phyloP scores from a whole-genome alignment of 768 basidiomycete genomes.

The Serendipita indica region DNA sequence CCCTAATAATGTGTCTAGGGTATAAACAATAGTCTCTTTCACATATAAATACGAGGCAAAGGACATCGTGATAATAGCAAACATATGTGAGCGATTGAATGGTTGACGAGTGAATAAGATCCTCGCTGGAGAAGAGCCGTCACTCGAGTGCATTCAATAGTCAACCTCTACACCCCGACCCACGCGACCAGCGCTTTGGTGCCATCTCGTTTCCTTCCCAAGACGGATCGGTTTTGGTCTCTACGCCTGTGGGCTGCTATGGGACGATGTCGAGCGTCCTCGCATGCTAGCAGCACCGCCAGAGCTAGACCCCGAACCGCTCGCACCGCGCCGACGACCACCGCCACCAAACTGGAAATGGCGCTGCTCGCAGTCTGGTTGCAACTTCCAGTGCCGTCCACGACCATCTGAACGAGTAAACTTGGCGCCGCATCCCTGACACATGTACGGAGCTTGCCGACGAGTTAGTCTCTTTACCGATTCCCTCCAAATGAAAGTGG shows the following conservation, averaged over 20 bases:
- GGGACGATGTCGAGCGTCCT: too few relatives aligned
- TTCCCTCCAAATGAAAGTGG: too few relatives aligned
- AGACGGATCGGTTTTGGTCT: background rate
- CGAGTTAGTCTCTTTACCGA: background rate
- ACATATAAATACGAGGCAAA: too few relatives aligned
- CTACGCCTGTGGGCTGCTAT: background rate
- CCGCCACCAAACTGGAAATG: background rate
- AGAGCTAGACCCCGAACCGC: background rate
- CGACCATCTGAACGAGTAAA: background rate
- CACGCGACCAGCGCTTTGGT: too few relatives aligned
- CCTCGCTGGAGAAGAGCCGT: too few relatives aligned
- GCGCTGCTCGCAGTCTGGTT: background rate
- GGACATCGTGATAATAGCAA: too few relatives aligned
- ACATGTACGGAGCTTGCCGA: background rate
- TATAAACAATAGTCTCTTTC: too few relatives aligned
- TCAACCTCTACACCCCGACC: too few relatives aligned
- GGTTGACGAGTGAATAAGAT: too few relatives aligned
- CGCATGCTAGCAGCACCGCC: background rate
- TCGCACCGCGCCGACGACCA: background rate
- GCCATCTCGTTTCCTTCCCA: background rate
- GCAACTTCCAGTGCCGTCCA: constrained; percentile 8
- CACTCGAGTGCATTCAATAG: too few relatives aligned
- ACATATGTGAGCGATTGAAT: too few relatives aligned
- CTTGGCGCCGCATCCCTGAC: background rate
- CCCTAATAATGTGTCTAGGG: too few relatives aligned